A percentile compares a stretch with the other conserved stretches of the same genome.
phyloP scores from a whole-genome alignment of 164 flowering plant species.

The Cinnamomum micranthum region DNA sequence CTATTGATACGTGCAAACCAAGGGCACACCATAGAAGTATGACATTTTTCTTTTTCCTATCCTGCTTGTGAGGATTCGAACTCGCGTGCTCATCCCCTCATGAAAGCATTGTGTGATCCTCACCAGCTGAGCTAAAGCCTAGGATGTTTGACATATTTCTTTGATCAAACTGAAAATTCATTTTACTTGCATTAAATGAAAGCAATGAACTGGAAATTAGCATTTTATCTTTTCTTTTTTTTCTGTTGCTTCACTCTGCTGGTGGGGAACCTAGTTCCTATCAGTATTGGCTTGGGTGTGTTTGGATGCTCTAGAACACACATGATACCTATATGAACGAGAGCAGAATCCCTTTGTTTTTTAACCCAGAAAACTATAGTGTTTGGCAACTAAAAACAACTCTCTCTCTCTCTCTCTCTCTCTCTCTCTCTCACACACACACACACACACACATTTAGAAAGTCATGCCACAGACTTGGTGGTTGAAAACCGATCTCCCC shows the following conservation, averaged over 20 bases:
- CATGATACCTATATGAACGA: too few species aligned
- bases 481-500: too few species aligned
- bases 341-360: not conserved
- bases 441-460: not conserved
- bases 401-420: not conserved
- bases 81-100: too few species aligned
- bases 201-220: not conserved
- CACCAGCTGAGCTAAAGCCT: too few species aligned
- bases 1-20: slow-evolving; percentile 93
- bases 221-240: not conserved
- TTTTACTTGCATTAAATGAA: not conserved
- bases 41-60: not conserved
- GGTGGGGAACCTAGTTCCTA: not conserved
- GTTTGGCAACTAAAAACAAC: too few species aligned
- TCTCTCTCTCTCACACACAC: not conserved
- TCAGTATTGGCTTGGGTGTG: too few species aligned
- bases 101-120: too few species aligned
- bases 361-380: not conserved
- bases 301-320: too few species aligned
- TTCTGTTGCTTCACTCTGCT: not conserved
- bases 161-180: not conserved
- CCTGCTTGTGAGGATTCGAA: not conserved
- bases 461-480: too few species aligned
- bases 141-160: not conserved
- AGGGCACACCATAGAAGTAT: slow-evolving; percentile 76